These are phyloP conservation scores for Neurospora sp. DNA, from an alignment of 495 filamentous ascomycete genomes.

Conservation along the genomic window DNA sequence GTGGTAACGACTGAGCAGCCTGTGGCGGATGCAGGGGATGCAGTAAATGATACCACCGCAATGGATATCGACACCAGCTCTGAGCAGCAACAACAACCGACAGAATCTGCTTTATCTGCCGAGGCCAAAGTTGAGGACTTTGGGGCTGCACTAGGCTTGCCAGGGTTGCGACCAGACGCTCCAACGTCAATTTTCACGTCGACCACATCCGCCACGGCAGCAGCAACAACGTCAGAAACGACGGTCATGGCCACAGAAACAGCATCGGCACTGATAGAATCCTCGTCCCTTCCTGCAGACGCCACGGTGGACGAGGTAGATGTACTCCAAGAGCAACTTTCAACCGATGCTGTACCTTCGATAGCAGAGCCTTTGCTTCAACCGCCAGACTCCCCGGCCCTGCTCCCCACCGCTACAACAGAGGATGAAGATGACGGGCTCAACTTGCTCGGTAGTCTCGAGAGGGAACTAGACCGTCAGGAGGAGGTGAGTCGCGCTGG, in stretches of 20 bases:
- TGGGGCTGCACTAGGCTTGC: background rate
- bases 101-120: background rate
- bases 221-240: background rate
- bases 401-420: slow-evolving; percentile 7
- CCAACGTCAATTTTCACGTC: background rate
- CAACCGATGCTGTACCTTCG: background rate
- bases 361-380: background rate
- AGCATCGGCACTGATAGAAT: background rate
- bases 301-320: background rate
- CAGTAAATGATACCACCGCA: slow-evolving; percentile 3
- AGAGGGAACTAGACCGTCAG: slow-evolving; percentile 22
- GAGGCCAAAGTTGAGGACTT: background rate
- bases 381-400: slow-evolving; percentile 11
- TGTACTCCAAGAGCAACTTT: background rate
- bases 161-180: background rate
- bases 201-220: background rate
- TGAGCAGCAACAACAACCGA: background rate
- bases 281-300: background rate
- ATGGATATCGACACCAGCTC: slow-evolving; percentile 27
- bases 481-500: slow-evolving; percentile 9
- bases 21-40: background rate
- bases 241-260: background rate
- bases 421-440: slow-evolving; percentile 21
- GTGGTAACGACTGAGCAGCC: background rate
- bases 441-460: slow-evolving; percentile 20